Conservation (phyloP, 179 eudicot genomes). For the Amaranthus tricolor region DNA sequence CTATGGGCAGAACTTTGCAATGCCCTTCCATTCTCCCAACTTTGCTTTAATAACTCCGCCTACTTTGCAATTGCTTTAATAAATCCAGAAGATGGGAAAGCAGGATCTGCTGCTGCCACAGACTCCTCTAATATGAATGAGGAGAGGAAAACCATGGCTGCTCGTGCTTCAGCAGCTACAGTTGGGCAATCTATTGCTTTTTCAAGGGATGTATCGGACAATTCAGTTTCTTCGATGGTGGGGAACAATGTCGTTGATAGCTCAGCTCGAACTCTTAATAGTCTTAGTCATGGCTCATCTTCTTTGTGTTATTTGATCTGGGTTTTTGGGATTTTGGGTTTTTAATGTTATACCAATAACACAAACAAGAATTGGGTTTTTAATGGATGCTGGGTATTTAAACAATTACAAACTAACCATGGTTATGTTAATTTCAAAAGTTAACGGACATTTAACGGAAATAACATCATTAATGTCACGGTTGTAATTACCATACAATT, state of each 20-base stretch:
- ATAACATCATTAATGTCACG: no score
- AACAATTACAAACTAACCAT: no score
- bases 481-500: no score
- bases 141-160: slow-evolving; percentile 50
- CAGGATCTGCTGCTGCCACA: slow-evolving; percentile 24
- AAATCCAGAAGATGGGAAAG: slow-evolving; percentile 56
- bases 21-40: slow-evolving; percentile 76
- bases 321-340: no score
- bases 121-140: slow-evolving; percentile 60
- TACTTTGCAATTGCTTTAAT: slow-evolving; percentile 32
- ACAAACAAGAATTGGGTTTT: no score
- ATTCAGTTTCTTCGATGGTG: slow-evolving; percentile 35
- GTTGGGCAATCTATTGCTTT: slow-evolving; percentile 81
- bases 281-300: slow-evolving; percentile 40
- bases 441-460: no score
- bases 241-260: slow-evolving; percentile 56
- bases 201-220: slow-evolving; percentile 64
- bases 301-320: no score
- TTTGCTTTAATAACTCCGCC: slow-evolving; percentile 68
- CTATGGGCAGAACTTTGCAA: slow-evolving; percentile 65
- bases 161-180: slow-evolving; percentile 37
- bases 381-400: no score
- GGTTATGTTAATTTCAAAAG: no score
- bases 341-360: no score
- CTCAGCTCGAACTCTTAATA: slow-evolving; percentile 50